phyloP scores from a whole-genome alignment of 768 basidiomycete genomes.

The Lactarius vividus region DNA sequence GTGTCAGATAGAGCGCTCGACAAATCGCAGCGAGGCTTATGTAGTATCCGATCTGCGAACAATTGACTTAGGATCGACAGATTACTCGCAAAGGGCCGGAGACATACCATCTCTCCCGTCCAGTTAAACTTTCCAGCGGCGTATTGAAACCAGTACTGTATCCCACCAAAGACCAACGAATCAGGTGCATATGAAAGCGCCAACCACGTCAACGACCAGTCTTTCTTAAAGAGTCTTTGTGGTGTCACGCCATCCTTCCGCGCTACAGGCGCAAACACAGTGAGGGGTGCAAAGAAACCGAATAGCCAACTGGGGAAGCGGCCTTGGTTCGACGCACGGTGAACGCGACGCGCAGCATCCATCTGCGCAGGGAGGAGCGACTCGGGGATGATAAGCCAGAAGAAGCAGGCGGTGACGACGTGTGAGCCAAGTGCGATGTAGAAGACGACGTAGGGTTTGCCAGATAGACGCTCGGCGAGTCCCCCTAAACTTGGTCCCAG shows the following conservation, averaged over 20 bases:
- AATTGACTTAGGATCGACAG: background rate
- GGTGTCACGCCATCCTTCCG: conserved; percentile 36
- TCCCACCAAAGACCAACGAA: conserved; percentile 9
- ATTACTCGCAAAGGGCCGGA: background rate
- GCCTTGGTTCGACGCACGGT: conserved; percentile 11
- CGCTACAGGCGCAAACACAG: conserved; percentile 53
- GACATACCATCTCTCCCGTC: conserved; percentile 17
- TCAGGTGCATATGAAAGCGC: conserved; percentile 50
- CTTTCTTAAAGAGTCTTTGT: conserved; percentile 42
- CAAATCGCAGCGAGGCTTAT: conserved; percentile 8
- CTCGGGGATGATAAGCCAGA: conserved; percentile 71
- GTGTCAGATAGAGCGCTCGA: conserved; percentile 14
- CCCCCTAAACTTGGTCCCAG: conserved; percentile 74
- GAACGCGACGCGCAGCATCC: conserved; percentile 30
- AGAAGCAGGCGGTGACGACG: conserved; percentile 44
- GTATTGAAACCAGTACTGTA: conserved; percentile 30
- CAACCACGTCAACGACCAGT: conserved; percentile 66
- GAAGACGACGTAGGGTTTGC: conserved; percentile 61
- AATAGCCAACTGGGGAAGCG: conserved; percentile 47
- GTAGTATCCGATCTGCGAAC: conserved; percentile 17
- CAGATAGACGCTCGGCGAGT: conserved; percentile 57
- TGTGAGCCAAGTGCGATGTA: conserved; percentile 58
- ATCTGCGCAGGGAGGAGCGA: conserved; percentile 54
- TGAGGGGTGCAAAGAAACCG: conserved; percentile 68
- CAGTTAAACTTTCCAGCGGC: conserved; percentile 15